Conservation (phyloP, 495 filamentous ascomycete species). For the Hypoxylon lenormandii region DNA sequence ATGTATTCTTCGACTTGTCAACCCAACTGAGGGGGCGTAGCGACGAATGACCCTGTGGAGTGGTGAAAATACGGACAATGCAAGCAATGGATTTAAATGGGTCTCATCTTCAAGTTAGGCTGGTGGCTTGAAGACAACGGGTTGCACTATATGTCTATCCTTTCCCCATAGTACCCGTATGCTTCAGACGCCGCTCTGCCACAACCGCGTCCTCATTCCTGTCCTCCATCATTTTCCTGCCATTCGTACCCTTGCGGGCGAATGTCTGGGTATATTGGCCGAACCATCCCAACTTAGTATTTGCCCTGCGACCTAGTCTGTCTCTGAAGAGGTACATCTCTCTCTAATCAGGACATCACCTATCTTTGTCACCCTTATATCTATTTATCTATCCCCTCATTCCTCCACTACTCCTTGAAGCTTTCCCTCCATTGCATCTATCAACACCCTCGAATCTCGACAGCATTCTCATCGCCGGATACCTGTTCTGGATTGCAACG, state of each 20-base stretch:
- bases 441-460: slow-evolving; percentile 19
- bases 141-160: slow-evolving; percentile 35
- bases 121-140: slow-evolving; percentile 50
- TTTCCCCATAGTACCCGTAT: slow-evolving; percentile 40
- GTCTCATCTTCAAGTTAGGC: slow-evolving; percentile 41
- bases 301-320: slow-evolving; percentile 34
- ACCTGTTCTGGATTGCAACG: slow-evolving; percentile 24
- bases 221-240: slow-evolving; percentile 36
- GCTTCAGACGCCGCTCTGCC: slow-evolving; percentile 42
- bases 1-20: slow-evolving; percentile 44
- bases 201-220: slow-evolving; percentile 47
- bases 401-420: slow-evolving; percentile 34
- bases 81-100: slow-evolving; percentile 40
- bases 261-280: slow-evolving; percentile 49
- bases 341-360: slow-evolving; percentile 35
- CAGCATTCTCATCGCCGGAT: slow-evolving; percentile 23
- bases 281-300: slow-evolving; percentile 44
- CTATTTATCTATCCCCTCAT: slow-evolving; percentile 50
- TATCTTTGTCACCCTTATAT: slow-evolving; percentile 43
- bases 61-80: slow-evolving; percentile 28
- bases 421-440: slow-evolving; percentile 34
- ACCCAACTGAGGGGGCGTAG: slow-evolving; percentile 37
- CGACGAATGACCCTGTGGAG: slow-evolving; percentile 29
- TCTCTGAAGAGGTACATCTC: slow-evolving; percentile 38
- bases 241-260: slow-evolving; percentile 50